phyloP scores from a whole-genome alignment of 257 asterid species.

The Nicotiana knightiana region DNA sequence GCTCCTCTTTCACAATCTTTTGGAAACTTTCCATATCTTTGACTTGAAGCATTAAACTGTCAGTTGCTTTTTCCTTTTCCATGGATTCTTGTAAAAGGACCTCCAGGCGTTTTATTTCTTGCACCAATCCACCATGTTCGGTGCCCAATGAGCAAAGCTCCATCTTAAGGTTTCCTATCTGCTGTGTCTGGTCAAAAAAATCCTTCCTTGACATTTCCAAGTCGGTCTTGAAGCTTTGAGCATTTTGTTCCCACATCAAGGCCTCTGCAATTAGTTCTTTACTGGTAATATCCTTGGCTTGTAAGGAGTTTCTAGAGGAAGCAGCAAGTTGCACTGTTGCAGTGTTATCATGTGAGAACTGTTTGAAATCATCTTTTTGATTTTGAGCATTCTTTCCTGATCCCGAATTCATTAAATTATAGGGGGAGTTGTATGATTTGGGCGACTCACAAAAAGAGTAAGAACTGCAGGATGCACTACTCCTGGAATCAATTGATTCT shows the following conservation, averaged over 20 bases:
- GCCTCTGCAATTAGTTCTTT: constrained; percentile 42
- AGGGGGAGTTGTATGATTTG: constrained; percentile 23
- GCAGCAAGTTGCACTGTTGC: constrained; percentile 16
- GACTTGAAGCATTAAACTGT: constrained; percentile 8
- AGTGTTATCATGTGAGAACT: constrained; percentile 18
- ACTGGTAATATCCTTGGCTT: constrained; percentile 19
- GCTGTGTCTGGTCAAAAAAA: constrained; percentile 23
- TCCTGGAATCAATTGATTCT: constrained; percentile 35
- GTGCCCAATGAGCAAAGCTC: constrained; percentile 24
- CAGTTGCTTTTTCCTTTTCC: constrained; percentile 17
- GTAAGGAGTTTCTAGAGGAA: constrained; percentile 20
- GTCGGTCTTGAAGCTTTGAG: constrained; percentile 27
- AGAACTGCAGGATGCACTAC: constrained; percentile 24
- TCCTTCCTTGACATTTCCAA: constrained; percentile 34
- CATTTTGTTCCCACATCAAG: constrained; percentile 41
- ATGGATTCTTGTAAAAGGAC: constrained; percentile 19
- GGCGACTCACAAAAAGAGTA: constrained; percentile 27
- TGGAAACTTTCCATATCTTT: constrained; percentile 10
- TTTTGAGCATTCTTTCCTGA: constrained; percentile 13
- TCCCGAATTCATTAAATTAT: not conserved
- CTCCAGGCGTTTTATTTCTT: constrained; percentile 31
- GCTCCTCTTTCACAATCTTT: constrained; percentile 30
- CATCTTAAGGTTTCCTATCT: constrained; percentile 12
- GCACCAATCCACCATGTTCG: constrained; percentile 22
- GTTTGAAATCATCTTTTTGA: constrained; percentile 23